Base-by-base conservation (phyloP, 2,329 filamentous ascomycete species). In the Scytalidium sp. region DNA sequence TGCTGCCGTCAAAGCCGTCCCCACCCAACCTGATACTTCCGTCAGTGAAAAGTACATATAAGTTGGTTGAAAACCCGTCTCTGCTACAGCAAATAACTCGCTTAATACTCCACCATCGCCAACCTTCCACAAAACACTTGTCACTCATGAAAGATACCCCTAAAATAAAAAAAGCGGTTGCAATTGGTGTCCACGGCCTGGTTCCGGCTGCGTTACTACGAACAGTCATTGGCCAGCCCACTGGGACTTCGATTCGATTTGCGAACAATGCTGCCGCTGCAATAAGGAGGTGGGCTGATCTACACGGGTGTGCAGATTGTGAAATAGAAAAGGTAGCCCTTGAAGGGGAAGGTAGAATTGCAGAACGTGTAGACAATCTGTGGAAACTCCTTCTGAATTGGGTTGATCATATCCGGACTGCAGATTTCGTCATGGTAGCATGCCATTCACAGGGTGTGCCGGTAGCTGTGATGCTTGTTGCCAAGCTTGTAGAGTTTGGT, bases 381-480 rank as follows among this genome's bases (percentile, higher is more conserved):
- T 99, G 94, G 94, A 96, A 93, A 68, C 76, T 97, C 9, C 76
- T 99, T 49, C 76, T 97, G 22, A 97, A 97, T 67, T 96, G 91
- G 90, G 89, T 97, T 56, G 90, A 96, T 32, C 86, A 93, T 56
- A 87, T 99, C 25, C 84, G 89, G 46, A 81, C 80, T 47, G 92
- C 94, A 0, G 94, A 99, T 68, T 85, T 97, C 53, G 85, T 99
- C 40, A 70, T 99, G 36, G 74, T 99, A n/a, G 90, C 90, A 2
- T 96, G 91, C 52, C 94, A 99, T 67, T 96, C 90, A 2, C 94
- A 99, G 67, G 94, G 94, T 19, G 94, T 97, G 0, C 94, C 94
- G 0, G 94, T 99, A 1, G 87, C 88, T 5, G 80, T 96, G 52
- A 97, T 97, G 84, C 76, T 99, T 3, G 78, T 97, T 4, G 90